Conservation (phyloP, 2,329 filamentous ascomycete genomes). For the Diaporthe sp. region DNA sequence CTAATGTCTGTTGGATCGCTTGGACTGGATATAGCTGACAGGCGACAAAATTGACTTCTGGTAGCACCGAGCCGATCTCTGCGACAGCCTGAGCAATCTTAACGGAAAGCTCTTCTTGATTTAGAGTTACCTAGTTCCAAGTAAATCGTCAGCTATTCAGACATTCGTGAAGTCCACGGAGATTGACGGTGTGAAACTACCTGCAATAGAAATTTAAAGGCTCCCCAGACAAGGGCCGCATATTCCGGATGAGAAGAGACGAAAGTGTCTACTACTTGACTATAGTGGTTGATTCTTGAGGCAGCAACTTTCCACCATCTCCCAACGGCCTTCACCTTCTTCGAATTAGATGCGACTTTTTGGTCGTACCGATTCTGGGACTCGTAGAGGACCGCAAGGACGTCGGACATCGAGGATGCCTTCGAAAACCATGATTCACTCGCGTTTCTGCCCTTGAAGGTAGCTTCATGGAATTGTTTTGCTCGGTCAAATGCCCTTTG, state of each 20-base stretch:
- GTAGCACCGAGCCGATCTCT: not conserved
- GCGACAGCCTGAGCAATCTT: not conserved
- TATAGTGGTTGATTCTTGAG: not conserved
- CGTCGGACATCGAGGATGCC: not conserved
- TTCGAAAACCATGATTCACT: not conserved
- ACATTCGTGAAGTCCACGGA: not conserved
- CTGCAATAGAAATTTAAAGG: not conserved
- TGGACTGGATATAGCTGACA: not conserved
- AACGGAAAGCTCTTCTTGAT: not conserved
- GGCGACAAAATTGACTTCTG: not conserved
- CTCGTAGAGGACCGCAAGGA: not conserved
- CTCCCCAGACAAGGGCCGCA: not conserved
- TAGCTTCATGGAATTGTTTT: not conserved
- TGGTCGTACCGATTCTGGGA: not conserved
- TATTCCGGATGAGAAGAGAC: not conserved
- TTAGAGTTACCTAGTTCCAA: not conserved
- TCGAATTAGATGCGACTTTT: not conserved
- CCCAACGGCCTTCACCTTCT: not conserved
- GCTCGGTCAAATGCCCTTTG: not conserved
- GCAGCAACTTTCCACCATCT: not conserved
- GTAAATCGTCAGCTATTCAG: not conserved
- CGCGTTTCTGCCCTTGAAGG: not conserved
- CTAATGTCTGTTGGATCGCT: slow-evolving; percentile 3
- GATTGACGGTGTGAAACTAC: not conserved
- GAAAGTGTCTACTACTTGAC: not conserved